Evolutionary conservation across 2,329 filamentous ascomycete genomes (phyloP), one percentile per base, ranked within the genome.

Genomic region (Colletotrichum lindemuthianum): DNA sequence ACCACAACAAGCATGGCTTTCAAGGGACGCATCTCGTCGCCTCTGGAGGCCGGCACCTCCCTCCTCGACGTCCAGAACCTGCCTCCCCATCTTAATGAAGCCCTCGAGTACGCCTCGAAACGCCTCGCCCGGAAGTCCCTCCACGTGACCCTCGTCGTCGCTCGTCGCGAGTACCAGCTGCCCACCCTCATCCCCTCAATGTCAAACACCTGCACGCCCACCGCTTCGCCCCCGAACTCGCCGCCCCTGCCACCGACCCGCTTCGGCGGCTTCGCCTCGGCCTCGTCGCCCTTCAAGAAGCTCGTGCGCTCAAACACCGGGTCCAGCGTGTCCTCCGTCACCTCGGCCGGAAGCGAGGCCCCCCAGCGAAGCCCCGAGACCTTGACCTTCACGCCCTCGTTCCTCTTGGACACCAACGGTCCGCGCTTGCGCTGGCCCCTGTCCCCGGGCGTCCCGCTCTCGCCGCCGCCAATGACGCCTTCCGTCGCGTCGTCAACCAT

Each of bases 11-110:
- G 15, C 39, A 83, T 84, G 79, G 72, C 79, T 43, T 78, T 84
- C 71, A 89, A 87, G 76, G 77, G 81, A 59, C 79, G 77, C 60
- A 90, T 90, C 70, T 89, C 87, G 2, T 83, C 86, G 53, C 87
- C 88, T 12, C 81, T 90, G 60, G 88, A 89, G 78, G 87, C 87
- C 34, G 87, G 87, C 15, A 77, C 79, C 45, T 89, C 87, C 16
- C 78, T 89, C 59, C 82, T 88, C 64, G 84, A 88, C 69, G 78
- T 79, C 39, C 81, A 87, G 68, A 82, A 84, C 63, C 79, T 90
- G n/a, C 86, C 87, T 2, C 74, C 81, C n/a, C 78, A 81, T 47
- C 73, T 89, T 59, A 80, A 76, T 10, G 79, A 81, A 5, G 86
- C 86, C 33, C 81, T 90, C 36, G 86, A 88, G 63, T 87, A 88